These are phyloP conservation scores for Aspergillus wentii DNA, from an alignment of 495 filamentous ascomycete species.

Conservation along the genomic window DNA sequence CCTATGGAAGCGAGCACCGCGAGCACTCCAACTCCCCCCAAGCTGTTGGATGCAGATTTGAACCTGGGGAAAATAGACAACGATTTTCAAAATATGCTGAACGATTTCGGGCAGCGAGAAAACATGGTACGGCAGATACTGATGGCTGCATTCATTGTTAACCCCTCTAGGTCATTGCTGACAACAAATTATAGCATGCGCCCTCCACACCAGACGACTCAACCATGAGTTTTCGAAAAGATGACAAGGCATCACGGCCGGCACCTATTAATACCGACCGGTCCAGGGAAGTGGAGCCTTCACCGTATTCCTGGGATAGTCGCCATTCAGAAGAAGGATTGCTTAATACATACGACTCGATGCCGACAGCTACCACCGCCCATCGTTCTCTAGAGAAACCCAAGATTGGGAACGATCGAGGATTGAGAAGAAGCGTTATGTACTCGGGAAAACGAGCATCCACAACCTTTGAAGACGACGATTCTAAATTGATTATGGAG, in stretches of 20 bases:
- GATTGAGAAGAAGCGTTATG: slow-evolving; percentile 43
- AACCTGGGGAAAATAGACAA: slow-evolving; percentile 41
- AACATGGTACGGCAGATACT: too few relatives aligned
- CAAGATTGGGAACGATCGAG: slow-evolving; percentile 26
- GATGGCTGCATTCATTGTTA: too few relatives aligned
- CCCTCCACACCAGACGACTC: slow-evolving; percentile 13
- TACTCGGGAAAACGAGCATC: slow-evolving; percentile 42
- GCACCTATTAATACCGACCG: slow-evolving; percentile 56
- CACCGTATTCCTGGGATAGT: slow-evolving; percentile 66
- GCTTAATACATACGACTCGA: slow-evolving; percentile 31
- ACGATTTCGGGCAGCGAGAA: slow-evolving; percentile 49
- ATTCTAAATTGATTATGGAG: slow-evolving; percentile 61
- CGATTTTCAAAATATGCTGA: slow-evolving; percentile 68
- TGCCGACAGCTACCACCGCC: slow-evolving; percentile 25
- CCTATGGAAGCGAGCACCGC: slow-evolving; percentile 52
- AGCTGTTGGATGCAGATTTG: slow-evolving; percentile 56
- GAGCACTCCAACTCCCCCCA: slow-evolving; percentile 67
- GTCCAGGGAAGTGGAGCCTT: slow-evolving; percentile 48
- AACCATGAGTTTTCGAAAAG: slow-evolving; percentile 11
- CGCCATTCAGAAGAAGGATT: slow-evolving; percentile 61
- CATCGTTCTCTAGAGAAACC: slow-evolving; percentile 35
- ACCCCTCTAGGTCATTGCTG: slow-evolving; percentile 7
- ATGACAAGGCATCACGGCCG: slow-evolving; percentile 29
- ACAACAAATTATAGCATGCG: slow-evolving; percentile 18
- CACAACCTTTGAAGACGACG: slow-evolving; percentile 55